A percentile compares a stretch with the other conserved stretches of the same genome.
These are phyloP conservation scores for Mucor plumbeus DNA, from an alignment of 371 early-diverging fungal genomes.

Conservation along the genomic window DNA sequence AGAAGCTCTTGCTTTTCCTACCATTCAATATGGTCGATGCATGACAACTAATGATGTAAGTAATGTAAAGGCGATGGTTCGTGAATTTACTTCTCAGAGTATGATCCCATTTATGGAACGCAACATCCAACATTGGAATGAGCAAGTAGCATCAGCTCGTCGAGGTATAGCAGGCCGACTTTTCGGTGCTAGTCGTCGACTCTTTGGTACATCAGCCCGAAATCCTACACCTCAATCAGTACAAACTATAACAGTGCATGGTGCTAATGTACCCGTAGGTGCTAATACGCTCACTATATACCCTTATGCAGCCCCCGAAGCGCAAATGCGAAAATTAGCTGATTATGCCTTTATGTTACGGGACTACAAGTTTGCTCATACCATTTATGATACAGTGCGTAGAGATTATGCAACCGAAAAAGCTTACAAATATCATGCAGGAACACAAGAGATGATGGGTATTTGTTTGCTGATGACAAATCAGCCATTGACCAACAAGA, in stretches of 20 bases:
- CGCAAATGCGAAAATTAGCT: slow-evolving; percentile 89
- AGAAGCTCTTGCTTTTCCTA: slow-evolving; percentile 24
- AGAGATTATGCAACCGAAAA: slow-evolving; percentile 88
- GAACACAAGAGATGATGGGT: slow-evolving; percentile 93
- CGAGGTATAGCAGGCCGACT: slow-evolving; percentile 91
- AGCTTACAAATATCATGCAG: slow-evolving; percentile 85
- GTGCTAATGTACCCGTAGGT: slow-evolving; percentile 44
- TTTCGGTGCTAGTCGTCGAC: slow-evolving; percentile 81
- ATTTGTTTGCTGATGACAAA: slow-evolving; percentile 76
- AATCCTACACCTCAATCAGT: slow-evolving; percentile 44
- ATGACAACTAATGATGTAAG: slow-evolving; percentile 61
- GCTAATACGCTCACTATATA: slow-evolving; percentile 45
- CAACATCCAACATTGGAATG: slow-evolving; percentile 87
- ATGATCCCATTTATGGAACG: slow-evolving; percentile 92
- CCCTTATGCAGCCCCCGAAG: slow-evolving; percentile 83
- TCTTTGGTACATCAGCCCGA: slow-evolving; percentile 69
- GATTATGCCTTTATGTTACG: slow-evolving; percentile 96
- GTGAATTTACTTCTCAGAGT: slow-evolving; percentile 74
- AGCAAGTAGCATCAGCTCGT: slow-evolving; percentile 87
- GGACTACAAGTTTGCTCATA: slow-evolving; percentile 88
- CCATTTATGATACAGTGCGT: slow-evolving; percentile 87
- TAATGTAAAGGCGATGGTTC: slow-evolving; percentile 57
- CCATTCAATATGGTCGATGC: slow-evolving; percentile 60
- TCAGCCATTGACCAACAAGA: slow-evolving; percentile 55
- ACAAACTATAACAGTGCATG: slow-evolving; percentile 42